These are phyloP conservation scores for Sarocladium brachiariae DNA, from an alignment of 2,329 filamentous ascomycete species.

Conservation along the genomic window DNA sequence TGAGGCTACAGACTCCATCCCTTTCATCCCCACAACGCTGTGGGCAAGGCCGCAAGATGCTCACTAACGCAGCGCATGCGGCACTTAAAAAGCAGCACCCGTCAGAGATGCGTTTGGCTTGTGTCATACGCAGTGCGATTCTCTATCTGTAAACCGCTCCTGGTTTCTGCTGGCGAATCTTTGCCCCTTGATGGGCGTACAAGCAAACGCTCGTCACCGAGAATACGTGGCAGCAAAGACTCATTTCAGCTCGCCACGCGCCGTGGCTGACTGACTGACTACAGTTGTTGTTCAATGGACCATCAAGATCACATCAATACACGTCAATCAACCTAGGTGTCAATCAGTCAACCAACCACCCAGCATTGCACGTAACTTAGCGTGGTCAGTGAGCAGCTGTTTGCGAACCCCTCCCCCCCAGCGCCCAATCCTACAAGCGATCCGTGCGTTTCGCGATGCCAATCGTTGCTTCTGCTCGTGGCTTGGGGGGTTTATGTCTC, in stretches of 20 bases:
- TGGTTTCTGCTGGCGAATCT: neutral
- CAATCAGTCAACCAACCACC: neutral
- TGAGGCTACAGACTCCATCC: neutral
- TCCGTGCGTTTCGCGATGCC: neutral
- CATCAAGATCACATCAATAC: too few relatives aligned
- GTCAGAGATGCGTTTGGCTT: too few relatives aligned
- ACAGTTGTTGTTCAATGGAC: neutral
- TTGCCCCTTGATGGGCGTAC: too few relatives aligned
- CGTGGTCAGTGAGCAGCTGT: neutral
- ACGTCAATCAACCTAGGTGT: too few relatives aligned
- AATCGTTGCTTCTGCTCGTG: neutral
- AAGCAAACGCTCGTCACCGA: too few relatives aligned
- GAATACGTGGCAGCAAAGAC: too few relatives aligned
- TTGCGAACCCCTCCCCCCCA: neutral
- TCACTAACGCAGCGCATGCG: too few relatives aligned
- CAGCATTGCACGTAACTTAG: conserved; percentile 1
- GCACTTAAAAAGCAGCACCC: too few relatives aligned
- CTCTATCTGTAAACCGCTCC: too few relatives aligned
- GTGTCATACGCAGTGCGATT: too few relatives aligned
- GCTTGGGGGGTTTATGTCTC: neutral
- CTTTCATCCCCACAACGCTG: neutral
- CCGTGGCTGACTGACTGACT: neutral
- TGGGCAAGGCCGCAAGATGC: too few relatives aligned
- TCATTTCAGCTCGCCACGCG: neutral
- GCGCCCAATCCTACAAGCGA: neutral